These are phyloP conservation scores for Cymbopogon flexuosus DNA, from an alignment of 202 grass and related monocot genomes.

Conservation along the genomic window DNA sequence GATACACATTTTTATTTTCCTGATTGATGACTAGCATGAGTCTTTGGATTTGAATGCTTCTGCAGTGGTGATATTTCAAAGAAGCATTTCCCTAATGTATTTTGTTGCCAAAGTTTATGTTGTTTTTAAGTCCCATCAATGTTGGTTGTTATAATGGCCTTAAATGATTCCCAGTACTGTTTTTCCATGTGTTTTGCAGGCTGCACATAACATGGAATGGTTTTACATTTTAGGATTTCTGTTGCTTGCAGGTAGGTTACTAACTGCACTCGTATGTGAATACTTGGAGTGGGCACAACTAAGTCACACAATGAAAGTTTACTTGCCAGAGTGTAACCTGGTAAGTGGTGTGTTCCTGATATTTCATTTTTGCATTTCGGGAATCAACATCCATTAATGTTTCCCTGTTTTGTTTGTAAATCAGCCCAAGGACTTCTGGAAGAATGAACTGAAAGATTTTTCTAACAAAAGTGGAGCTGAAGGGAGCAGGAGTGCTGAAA, in stretches of 20 bases:
- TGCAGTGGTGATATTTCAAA: no score
- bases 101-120: no score
- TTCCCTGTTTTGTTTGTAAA: not conserved
- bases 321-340: slow-evolving; percentile 93
- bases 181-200: no score
- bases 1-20: no score
- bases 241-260: slow-evolving; percentile 28
- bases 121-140: no score
- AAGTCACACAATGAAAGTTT: slow-evolving; percentile 85
- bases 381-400: slow-evolving; percentile 30
- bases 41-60: no score
- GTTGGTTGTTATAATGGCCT: no score
- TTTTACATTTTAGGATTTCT: no score
- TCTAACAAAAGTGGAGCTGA: slow-evolving; percentile 71
- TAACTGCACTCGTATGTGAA: slow-evolving; percentile 81
- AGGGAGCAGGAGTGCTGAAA: slow-evolving; percentile 68
- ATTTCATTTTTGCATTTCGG: not conserved
- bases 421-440: slow-evolving; percentile 86
- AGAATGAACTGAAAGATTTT: slow-evolving; percentile 70
- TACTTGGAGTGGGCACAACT: slow-evolving; percentile 94
- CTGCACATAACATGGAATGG: no score
- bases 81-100: no score
- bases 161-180: no score
- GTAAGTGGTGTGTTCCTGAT: slow-evolving; percentile 68
- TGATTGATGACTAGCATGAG: no score